Evolutionary conservation across 495 filamentous ascomycete genomes (phyloP).

Genomic region (Penicillium simplicissimum): DNA sequence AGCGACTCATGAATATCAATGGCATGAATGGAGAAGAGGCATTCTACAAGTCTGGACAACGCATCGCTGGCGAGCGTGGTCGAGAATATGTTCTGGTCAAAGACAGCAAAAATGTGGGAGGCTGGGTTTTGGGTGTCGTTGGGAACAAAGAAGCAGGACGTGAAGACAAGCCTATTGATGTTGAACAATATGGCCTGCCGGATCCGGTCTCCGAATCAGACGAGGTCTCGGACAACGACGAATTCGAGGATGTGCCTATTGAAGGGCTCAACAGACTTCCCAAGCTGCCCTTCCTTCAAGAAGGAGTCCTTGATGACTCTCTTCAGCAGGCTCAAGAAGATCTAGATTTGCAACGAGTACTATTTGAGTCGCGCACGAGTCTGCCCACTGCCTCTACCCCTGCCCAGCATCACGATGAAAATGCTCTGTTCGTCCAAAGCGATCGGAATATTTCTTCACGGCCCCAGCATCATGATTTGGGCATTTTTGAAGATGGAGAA

Average conservation of each 20-base stretch:
- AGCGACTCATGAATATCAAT: slow-evolving; percentile 90
- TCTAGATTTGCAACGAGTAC: slow-evolving; percentile 41
- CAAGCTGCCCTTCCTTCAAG: slow-evolving; percentile 51
- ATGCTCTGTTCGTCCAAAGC: slow-evolving; percentile 68
- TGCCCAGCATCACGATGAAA: slow-evolving; percentile 40
- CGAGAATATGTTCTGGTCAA: slow-evolving; percentile 95
- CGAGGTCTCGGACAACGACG: slow-evolving; percentile 59
- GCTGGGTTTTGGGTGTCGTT: slow-evolving; percentile 96
- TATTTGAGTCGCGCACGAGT: slow-evolving; percentile 37
- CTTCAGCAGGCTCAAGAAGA: slow-evolving; percentile 41
- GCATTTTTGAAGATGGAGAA: slow-evolving; percentile 53
- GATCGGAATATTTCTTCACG: slow-evolving; percentile 34
- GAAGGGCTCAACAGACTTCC: slow-evolving; percentile 90
- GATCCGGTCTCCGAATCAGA: slow-evolving; percentile 51
- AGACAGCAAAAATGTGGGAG: slow-evolving; percentile 90
- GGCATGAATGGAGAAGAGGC: slow-evolving; percentile 79
- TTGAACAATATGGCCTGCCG: slow-evolving; percentile 65
- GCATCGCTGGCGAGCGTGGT: slow-evolving; percentile 86
- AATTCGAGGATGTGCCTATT: slow-evolving; percentile 94
- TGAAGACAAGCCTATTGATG: slow-evolving; percentile 81
- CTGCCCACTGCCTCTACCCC: not conserved
- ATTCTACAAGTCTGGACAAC: slow-evolving; percentile 60
- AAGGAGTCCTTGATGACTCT: slow-evolving; percentile 43
- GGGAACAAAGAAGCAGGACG: slow-evolving; percentile 75
- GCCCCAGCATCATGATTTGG: slow-evolving; percentile 31